Evolutionary conservation across 176 grass and related monocot species (phyloP).

Genomic region (Saccharum officinarum): DNA sequence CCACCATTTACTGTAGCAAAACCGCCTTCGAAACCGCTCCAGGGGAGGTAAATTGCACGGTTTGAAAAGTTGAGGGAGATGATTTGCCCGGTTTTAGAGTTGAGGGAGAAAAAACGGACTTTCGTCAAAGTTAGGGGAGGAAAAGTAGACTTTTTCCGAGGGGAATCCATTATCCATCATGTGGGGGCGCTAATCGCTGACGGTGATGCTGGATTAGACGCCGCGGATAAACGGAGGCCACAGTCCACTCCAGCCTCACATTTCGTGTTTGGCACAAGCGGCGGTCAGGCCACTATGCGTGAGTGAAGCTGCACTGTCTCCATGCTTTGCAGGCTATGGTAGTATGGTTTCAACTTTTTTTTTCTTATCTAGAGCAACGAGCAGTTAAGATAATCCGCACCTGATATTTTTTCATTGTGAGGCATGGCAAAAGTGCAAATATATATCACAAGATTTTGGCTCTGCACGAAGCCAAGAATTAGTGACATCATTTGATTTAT

Average conservation of each 20-base stretch:
- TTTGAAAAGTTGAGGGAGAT: too few species aligned
- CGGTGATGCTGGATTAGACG: constrained; percentile 27
- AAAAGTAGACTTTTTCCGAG: background rate
- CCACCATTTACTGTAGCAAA: too few species aligned
- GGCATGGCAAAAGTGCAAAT: background rate
- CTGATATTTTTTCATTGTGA: background rate
- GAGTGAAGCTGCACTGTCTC: background rate
- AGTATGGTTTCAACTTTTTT: background rate
- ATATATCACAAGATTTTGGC: background rate
- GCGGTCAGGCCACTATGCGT: background rate
- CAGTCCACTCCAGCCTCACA: background rate
- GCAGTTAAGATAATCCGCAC: too few species aligned
- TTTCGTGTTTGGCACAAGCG: background rate
- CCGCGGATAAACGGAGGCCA: background rate
- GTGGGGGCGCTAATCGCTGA: constrained; percentile 20
- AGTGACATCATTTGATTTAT: background rate
- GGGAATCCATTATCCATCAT: background rate
- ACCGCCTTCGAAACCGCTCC: too few species aligned
- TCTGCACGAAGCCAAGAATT: background rate
- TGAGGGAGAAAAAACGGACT: too few species aligned
- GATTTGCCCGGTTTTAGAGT: too few species aligned
- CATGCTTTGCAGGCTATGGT: background rate
- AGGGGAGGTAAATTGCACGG: too few species aligned
- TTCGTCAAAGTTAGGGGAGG: too few species aligned
- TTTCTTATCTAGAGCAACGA: background rate